Evolutionary conservation across 2,329 filamentous ascomycete species (phyloP).

Genomic region (Colletotrichum tropicale): DNA sequence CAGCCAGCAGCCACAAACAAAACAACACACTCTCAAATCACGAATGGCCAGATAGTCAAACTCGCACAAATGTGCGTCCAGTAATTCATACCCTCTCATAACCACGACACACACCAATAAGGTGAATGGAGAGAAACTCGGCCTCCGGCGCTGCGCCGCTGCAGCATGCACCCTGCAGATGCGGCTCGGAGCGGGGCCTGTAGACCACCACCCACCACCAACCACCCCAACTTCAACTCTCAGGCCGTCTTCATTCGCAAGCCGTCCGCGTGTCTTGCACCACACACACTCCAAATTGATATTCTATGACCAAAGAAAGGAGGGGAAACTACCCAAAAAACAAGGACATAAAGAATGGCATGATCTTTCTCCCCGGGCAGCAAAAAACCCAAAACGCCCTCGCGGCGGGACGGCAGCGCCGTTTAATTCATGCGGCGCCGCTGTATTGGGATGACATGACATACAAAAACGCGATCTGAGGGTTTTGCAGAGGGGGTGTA

Average conservation of each 20-base stretch:
- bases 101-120: fast-evolving
- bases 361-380: not conserved
- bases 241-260: not conserved
- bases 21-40: not conserved
- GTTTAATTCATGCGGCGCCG: not conserved
- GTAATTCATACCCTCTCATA: not conserved
- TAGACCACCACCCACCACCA: not conserved
- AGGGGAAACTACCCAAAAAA: not conserved
- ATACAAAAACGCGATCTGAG: not conserved
- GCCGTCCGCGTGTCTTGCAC: not conserved
- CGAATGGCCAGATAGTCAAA: not conserved
- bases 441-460: not conserved
- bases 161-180: not conserved
- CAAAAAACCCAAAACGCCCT: not conserved
- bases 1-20: not conserved
- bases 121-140: not conserved
- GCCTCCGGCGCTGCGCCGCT: not conserved
- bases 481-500: not conserved
- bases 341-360: too few species aligned
- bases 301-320: not conserved
- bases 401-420: not conserved
- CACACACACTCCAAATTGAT: not conserved
- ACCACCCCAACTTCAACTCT: not conserved
- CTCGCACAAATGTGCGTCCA: not conserved
- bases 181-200: not conserved